A percentile compares a stretch with the other conserved stretches of the same genome.
phyloP scores from a whole-genome alignment of 2,329 filamentous ascomycete genomes.

The Didymella sp. region DNA sequence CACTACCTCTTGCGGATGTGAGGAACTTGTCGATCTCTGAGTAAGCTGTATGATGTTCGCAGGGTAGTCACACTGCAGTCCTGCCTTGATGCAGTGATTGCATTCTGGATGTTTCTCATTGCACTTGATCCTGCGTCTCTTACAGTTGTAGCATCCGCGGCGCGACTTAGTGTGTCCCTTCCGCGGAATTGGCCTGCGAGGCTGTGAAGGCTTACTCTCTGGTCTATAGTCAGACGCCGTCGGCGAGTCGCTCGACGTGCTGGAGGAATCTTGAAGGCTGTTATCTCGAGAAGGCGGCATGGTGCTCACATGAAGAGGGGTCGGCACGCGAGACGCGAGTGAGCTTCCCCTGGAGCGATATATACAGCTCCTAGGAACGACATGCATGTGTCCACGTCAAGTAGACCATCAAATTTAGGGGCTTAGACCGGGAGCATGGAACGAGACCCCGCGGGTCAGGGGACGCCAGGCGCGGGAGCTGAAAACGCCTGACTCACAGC shows the following conservation, averaged over 20 bases:
- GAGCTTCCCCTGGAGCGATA: conserved; percentile 35
- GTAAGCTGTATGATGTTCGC: conserved; percentile 47
- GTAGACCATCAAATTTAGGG: conserved; percentile 34
- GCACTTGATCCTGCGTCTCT: conserved; percentile 71
- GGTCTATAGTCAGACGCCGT: conserved; percentile 29
- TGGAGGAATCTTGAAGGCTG: conserved; percentile 33
- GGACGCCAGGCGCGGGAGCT: conserved; percentile 37
- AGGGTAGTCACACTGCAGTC: conserved; percentile 69
- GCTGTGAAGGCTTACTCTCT: conserved; percentile 31
- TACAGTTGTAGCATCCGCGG: conserved; percentile 72
- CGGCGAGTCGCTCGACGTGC: conserved; percentile 44
- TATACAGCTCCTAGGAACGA: conserved; percentile 30
- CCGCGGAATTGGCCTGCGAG: conserved; percentile 51
- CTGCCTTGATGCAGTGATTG: conserved; percentile 68
- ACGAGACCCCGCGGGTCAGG: conserved; percentile 33
- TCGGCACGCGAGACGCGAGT: conserved; percentile 26
- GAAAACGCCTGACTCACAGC: conserved; percentile 40
- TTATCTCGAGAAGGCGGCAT: conserved; percentile 33
- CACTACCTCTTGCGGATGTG: conserved; percentile 37
- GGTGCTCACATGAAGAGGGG: conserved; percentile 21
- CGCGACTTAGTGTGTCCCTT: conserved; percentile 72
- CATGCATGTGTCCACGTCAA: conserved; percentile 17
- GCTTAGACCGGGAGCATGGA: conserved; percentile 41
- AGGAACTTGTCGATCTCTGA: conserved; percentile 30
- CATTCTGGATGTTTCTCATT: conserved; percentile 70